Conservation (phyloP, 768 basidiomycete genomes). For the Agaricus blazei region DNA sequence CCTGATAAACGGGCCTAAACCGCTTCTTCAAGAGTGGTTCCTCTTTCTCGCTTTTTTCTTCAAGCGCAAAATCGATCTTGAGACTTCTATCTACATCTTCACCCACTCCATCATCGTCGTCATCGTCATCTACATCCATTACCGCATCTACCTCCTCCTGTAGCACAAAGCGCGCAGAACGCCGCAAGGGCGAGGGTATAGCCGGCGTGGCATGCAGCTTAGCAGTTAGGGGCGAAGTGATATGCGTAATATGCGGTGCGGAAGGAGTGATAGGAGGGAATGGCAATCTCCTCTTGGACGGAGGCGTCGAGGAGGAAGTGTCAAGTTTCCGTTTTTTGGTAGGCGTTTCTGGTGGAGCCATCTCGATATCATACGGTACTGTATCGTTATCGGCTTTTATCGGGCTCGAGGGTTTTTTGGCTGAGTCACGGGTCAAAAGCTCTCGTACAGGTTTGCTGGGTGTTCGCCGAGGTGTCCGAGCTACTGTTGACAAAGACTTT, state of each 20-base stretch:
- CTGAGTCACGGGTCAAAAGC: slow-evolving; percentile 12
- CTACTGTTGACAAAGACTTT: neutral
- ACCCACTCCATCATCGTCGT: slow-evolving; percentile 12
- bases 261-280: slow-evolving; percentile 8
- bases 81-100: neutral
- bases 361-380: neutral
- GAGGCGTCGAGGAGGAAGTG: neutral
- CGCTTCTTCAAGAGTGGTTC: neutral
- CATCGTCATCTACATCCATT: slow-evolving; percentile 5
- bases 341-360: slow-evolving; percentile 12
- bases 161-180: slow-evolving; percentile 9
- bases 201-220: slow-evolving; percentile 5
- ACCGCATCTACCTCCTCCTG: slow-evolving; percentile 5
- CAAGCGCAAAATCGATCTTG: neutral
- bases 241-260: neutral
- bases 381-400: neutral
- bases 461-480: slow-evolving; percentile 8
- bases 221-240: neutral
- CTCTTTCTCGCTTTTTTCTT: neutral
- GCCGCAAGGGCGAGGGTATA: slow-evolving; percentile 11
- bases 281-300: neutral
- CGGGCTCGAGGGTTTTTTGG: neutral
- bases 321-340: slow-evolving; percentile 15
- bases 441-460: slow-evolving; percentile 12
- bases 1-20: slow-evolving; percentile 14